Evolutionary conservation across 768 basidiomycete species (phyloP), one percentile per base, ranked within the genome.

Genomic region (Leccinum subtestaceum): DNA sequence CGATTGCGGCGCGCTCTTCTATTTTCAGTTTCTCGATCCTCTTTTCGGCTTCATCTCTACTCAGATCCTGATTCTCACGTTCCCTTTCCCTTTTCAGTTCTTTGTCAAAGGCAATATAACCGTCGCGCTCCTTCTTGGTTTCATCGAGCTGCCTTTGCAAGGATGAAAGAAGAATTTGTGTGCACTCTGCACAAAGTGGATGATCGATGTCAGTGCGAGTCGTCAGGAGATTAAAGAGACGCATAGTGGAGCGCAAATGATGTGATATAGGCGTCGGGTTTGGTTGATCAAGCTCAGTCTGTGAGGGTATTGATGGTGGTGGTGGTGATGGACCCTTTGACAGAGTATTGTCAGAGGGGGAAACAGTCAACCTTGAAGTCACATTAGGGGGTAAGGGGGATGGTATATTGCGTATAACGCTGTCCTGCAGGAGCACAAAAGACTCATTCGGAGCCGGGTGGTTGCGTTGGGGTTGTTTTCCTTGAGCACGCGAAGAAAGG

Each of bases 141-240:
- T 97, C 94, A 58, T 96, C 93, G 15, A 96, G 79, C 68, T 93
- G 87, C 49, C 82, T 81, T 65, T 89, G 86, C 32, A 98, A 82
- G 25, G 84, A 84, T 1, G 78, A 78, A 31, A 95, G 82, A 34
- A 98, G 75, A 51, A 89, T 81, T 66, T 91, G 87, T 3, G 95
- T 93, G 73, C 97, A 99, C 67, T 98, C 96, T 0, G 89, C 85
- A 72, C 97, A 99, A 8, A 99, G 80, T 5, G 97, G 97, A 70
- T 98, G 95, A 70, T 95, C 93, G 47, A 95, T 84, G 32, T 89
- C 88, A 54, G 88, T 86, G 46, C 86, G 80, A 57, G 86, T 83
- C 12, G 91, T 90, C 47, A 93, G 78, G 31, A 92, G 72, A 70
- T 89, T 89, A 70, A 91, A 88, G 40, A 94, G 78, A 19, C 85